Percentiles rank a stretch among this genome's conserved stretches.
These are phyloP conservation scores for Boletus rufocinnamomeus DNA, from an alignment of 768 basidiomycete genomes.

Conservation along the genomic window DNA sequence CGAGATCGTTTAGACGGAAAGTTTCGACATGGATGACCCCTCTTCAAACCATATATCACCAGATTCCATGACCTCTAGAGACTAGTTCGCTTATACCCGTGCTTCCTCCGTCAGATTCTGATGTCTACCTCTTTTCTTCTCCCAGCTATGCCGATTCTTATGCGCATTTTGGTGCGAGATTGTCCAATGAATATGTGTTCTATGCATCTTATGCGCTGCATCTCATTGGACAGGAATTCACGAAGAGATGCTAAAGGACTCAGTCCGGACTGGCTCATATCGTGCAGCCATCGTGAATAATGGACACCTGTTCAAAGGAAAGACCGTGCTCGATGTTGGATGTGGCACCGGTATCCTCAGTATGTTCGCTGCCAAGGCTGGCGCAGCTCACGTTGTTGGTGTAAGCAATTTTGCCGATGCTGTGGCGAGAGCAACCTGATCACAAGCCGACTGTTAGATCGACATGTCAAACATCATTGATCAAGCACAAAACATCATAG, in stretches of 20 bases:
- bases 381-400: constrained; percentile 91
- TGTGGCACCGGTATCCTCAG: constrained; percentile 98
- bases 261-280: constrained; percentile 94
- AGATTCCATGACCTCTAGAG: constrained; percentile 77
- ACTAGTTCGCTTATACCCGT: constrained; percentile 68
- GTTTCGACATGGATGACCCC: constrained; percentile 30
- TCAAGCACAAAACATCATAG: constrained; percentile 95
- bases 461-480: constrained; percentile 99
- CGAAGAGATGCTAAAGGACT: constrained; percentile 99
- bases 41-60: constrained; percentile 28
- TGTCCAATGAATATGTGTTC: not conserved
- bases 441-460: constrained; percentile 54
- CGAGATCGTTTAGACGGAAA: constrained; percentile 4
- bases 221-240: constrained; percentile 71
- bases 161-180: constrained; percentile 81
- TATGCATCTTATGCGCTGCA: constrained; percentile 5
- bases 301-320: constrained; percentile 92
- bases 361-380: constrained; percentile 97
- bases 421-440: constrained; percentile 13
- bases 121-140: constrained; percentile 38
- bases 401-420: constrained; percentile 45
- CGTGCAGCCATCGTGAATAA: constrained; percentile 94
- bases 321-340: constrained; percentile 96
- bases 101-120: constrained; percentile 37
- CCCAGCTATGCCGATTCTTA: constrained; percentile 93